Evolutionary conservation across 345 rosid species (phyloP), one percentile per base, ranked within the genome.

Genomic region (Camelina hispida): DNA sequence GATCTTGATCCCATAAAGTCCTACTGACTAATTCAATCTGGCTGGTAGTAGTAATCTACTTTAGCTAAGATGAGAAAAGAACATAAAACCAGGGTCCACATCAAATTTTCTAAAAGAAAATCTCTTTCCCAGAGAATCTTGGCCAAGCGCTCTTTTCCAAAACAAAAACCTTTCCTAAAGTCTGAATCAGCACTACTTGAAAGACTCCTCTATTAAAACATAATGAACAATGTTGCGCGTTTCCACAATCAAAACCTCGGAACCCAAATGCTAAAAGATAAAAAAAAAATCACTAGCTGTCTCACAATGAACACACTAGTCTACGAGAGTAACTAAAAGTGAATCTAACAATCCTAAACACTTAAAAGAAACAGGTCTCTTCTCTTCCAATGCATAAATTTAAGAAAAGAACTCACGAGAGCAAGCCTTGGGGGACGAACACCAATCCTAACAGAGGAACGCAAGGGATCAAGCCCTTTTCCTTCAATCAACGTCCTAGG

Each of bases 361-460:
- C 37, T 62, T 16, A 2, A 4, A 0, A 2, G 0, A 2, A 14
- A n/a, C 30, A 46, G 15, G 8, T 3, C 46, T 23, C 34, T 59
- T 23, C 34, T 59, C 23, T 23, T 23, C 28, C 28, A 25, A 66
- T 62, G 55, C 50, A 72, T 42, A 56, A 23, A 54, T 22, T 46
- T 3, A 28, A 4, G 28, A 25, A 17, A 23, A 30, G 47, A 35
- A 86, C 99, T 91, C 77, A 95, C 99, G 42, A 90, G 79, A 69
- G 93, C 97, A 18, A 95, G 88, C 68, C 90, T 85, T 0, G 97
- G 97, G 17, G 92, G 76, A 53, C 99, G 95, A 76, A 92, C 73
- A 4, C 97, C 97, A 51, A 90, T 80, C 85, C 93, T 85, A 4
- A 73, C 77, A 66, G 57, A 62, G 37, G 79, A 70, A 42, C 93